Evolutionary conservation across 352 stramenopile genomes (phyloP).

Genomic region (Globisporangium middletonii): DNA sequence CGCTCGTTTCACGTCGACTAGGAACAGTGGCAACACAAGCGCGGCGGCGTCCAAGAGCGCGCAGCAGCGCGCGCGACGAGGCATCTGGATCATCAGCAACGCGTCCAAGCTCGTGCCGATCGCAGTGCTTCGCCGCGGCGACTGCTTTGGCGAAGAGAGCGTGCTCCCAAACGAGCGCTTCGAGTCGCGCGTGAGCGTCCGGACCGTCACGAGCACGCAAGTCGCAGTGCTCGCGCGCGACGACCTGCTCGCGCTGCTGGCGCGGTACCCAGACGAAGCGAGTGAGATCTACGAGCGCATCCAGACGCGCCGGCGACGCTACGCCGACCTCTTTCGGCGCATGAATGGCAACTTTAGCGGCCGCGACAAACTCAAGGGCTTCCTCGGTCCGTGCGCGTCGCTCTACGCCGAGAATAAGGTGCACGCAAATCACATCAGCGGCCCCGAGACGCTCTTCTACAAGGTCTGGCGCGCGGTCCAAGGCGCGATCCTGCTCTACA

Average conservation of each 20-base stretch:
- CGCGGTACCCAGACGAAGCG: slow-evolving; percentile 35
- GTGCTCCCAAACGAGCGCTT: slow-evolving; percentile 30
- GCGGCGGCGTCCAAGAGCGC: neutral
- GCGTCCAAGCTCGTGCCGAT: slow-evolving; percentile 19
- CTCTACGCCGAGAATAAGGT: slow-evolving; percentile 39
- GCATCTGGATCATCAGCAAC: slow-evolving; percentile 3
- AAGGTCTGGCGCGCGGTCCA: slow-evolving; percentile 8
- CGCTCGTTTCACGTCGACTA: neutral
- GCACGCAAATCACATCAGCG: slow-evolving; percentile 20
- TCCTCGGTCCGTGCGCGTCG: slow-evolving; percentile 35
- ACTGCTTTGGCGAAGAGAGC: slow-evolving; percentile 63
- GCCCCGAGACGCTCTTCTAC: slow-evolving; percentile 10
- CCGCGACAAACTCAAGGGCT: slow-evolving; percentile 36
- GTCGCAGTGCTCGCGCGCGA: slow-evolving; percentile 36
- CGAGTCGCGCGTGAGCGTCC: slow-evolving; percentile 34
- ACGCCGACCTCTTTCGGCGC: slow-evolving; percentile 14
- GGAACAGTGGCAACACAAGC: neutral
- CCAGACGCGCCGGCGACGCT: slow-evolving; percentile 13
- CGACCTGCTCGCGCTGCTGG: slow-evolving; percentile 29
- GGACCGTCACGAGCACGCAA: slow-evolving; percentile 43
- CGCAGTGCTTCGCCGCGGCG: slow-evolving; percentile 37
- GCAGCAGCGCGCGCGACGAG: neutral
- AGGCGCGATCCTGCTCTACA: slow-evolving; percentile 39
- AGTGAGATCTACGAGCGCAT: slow-evolving; percentile 17
- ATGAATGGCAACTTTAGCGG: slow-evolving; percentile 38